Base-by-base conservation (phyloP, 2,329 filamentous ascomycete genomes). In the Whalleya microplaca region DNA sequence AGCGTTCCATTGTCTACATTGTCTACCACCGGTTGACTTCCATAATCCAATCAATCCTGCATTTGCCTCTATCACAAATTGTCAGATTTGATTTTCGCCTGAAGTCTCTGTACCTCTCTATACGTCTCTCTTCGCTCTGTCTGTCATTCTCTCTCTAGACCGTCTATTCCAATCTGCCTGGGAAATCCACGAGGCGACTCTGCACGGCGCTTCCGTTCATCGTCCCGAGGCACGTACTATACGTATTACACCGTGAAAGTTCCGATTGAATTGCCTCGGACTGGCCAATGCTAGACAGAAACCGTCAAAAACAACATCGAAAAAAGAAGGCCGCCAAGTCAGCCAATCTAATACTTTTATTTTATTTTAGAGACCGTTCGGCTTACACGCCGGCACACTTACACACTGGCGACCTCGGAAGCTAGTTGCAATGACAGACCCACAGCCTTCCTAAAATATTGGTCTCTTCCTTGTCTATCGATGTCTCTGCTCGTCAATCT, bases 401-500 rank as follows among this genome's bases (percentile, higher is more conserved):
- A 37, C 32, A 55, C 29, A 32, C 45, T 45, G 50, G 37, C 43
- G 45, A 29, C 27, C 29, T 51, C 53, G 41, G 53, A 51, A 45
- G 46, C 41, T 50, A 51, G 41, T 56, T 45, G 29, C 45, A 37
- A 51, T 23, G 41, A 18, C 41, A 45, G 48, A 51, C 48, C 20
- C 52, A 21, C 23, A 42, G 20, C 41, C 19, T 48, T 48, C 40
- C 57, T 60, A 48, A 51, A 53, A 45, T 45, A 58, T 56, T 54
- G 46, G 29, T 49, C 50, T 56, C 21, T 51, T 56, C 46, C 49
- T 32, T 37, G 45, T 59, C 57, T 47, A 58, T 20, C 58, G 41
- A 58, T 58, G 48, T 53, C 54, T 60, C 55, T 58, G 58, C 56
- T 63, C 49, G 55, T 62, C 58, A 20, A 50, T 57, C 49, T 50